Evolutionary conservation across 2,329 filamentous ascomycete species (phyloP).

Genomic region (Aspergillus persii): DNA sequence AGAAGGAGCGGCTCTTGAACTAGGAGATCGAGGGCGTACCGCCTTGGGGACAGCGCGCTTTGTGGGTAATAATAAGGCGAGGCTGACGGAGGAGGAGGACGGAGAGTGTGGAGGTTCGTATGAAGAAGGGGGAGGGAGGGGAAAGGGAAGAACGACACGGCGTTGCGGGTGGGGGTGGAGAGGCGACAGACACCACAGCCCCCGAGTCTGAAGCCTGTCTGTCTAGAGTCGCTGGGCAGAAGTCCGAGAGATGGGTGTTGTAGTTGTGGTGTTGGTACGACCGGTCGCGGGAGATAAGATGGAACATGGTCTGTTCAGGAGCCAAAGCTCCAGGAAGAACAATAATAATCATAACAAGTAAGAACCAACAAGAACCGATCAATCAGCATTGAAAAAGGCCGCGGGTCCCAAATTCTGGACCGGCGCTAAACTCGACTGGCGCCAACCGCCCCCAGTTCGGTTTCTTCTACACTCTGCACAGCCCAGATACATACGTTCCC

Average conservation of each 20-base stretch:
- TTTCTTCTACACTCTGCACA: neutral
- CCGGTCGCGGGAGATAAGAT: neutral
- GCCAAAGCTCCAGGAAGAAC: neutral
- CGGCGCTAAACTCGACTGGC: neutral
- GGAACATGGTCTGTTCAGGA: conserved; percentile 1
- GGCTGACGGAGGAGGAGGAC: conserved; percentile 16
- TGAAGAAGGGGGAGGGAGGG: conserved; percentile 26
- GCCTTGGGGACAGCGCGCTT: conserved; percentile 24
- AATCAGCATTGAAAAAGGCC: neutral
- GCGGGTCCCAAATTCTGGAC: neutral
- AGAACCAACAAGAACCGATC: neutral
- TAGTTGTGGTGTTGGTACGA: neutral
- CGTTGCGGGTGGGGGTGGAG: conserved; percentile 23
- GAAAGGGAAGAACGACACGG: conserved; percentile 11
- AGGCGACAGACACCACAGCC: conserved; percentile 3
- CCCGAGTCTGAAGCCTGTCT: conserved; percentile 10
- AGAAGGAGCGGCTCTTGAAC: conserved; percentile 22
- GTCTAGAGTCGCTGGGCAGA: neutral
- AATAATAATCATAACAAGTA: neutral
- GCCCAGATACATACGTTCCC: no score
- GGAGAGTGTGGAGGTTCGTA: conserved; percentile 25
- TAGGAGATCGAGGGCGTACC: conserved; percentile 20
- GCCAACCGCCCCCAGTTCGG: neutral
- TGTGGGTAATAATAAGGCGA: conserved; percentile 18
- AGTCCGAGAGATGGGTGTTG: neutral